phyloP scores from a whole-genome alignment of 2,329 filamentous ascomycete genomes.

The Polychaeton citri region DNA sequence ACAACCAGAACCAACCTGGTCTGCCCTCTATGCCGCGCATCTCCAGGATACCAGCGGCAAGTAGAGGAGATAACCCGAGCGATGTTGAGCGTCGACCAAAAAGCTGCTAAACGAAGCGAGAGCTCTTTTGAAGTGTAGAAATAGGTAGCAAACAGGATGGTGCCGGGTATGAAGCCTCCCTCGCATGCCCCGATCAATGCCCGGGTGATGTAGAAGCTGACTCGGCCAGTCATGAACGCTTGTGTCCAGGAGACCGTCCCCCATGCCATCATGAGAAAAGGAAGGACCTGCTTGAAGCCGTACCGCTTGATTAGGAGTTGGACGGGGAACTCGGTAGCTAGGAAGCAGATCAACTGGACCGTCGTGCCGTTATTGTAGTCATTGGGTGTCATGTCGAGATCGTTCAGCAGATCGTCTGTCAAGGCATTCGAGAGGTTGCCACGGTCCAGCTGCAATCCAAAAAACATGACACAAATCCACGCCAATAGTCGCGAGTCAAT shows the following conservation, averaged over 20 bases:
- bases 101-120: too few species aligned
- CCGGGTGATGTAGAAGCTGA: conserved; percentile 25
- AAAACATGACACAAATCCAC: conserved; percentile 17
- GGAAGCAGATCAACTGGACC: conserved; percentile 15
- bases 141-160: too few species aligned
- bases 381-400: conserved; percentile 15
- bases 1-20: conserved; percentile 36
- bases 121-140: too few species aligned
- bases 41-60: conserved; percentile 21
- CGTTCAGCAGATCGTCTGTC: conserved; percentile 16
- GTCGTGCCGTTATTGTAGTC: conserved; percentile 19
- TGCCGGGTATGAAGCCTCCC: conserved; percentile 19
- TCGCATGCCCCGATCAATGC: conserved; percentile 28
- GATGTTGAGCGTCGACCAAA: conserved; percentile 14
- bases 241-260: conserved; percentile 24
- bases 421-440: conserved; percentile 17
- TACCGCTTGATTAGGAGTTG: conserved; percentile 34
- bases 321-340: conserved; percentile 30
- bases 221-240: conserved; percentile 13
- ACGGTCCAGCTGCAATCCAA: conserved; percentile 15
- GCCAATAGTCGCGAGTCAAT: conserved; percentile 12
- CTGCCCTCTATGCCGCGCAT: conserved; percentile 28
- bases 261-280: conserved; percentile 31
- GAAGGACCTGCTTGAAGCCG: conserved; percentile 32
- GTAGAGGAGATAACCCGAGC: conserved; percentile 14